Percentiles rank a stretch among this genome's conserved stretches.
Conservation (phyloP, 2,329 filamentous ascomycete species). For the Venturia pyrina region DNA sequence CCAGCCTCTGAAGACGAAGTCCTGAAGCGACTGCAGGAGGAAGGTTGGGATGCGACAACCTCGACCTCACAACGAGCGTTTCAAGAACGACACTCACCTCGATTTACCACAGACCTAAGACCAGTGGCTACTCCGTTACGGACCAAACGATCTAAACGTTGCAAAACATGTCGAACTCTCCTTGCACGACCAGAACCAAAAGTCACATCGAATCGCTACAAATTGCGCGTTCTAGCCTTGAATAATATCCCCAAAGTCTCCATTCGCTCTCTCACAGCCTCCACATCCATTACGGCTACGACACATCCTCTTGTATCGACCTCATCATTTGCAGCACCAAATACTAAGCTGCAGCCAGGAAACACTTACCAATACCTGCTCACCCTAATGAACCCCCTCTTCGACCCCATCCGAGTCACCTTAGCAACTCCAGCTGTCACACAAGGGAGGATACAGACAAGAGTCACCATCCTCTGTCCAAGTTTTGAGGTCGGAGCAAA, state of each 20-base stretch:
- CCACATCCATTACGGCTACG: slow-evolving; percentile 25
- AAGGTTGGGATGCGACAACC: slow-evolving; percentile 58
- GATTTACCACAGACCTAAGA: slow-evolving; percentile 64
- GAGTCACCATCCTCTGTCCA: slow-evolving; percentile 86
- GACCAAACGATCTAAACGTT: slow-evolving; percentile 90
- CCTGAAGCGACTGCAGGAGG: slow-evolving; percentile 43
- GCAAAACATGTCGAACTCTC: slow-evolving; percentile 85
- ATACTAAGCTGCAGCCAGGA: slow-evolving; percentile 35
- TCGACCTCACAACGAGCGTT: slow-evolving; percentile 42
- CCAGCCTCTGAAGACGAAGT: slow-evolving; percentile 49
- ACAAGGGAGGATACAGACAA: slow-evolving; percentile 35
- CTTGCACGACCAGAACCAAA: slow-evolving; percentile 91
- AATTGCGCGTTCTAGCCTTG: slow-evolving; percentile 76
- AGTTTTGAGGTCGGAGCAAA: slow-evolving; percentile 92
- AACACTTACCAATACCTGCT: slow-evolving; percentile 67
- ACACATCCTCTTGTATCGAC: slow-evolving; percentile 7
- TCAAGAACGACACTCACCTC: slow-evolving; percentile 40
- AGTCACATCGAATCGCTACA: slow-evolving; percentile 77
- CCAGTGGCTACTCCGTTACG: slow-evolving; percentile 75
- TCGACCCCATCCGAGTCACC: slow-evolving; percentile 78
- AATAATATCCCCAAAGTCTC: slow-evolving; percentile 79
- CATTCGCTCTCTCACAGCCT: slow-evolving; percentile 50
- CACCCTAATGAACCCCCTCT: slow-evolving; percentile 88
- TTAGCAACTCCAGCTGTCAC: slow-evolving; percentile 61
- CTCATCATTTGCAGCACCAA: slow-evolving; percentile 9